Percentiles rank a stretch among this genome's conserved stretches.
Evolutionary conservation across 768 basidiomycete species (phyloP).

Genomic region (Auricularia sp.): DNA sequence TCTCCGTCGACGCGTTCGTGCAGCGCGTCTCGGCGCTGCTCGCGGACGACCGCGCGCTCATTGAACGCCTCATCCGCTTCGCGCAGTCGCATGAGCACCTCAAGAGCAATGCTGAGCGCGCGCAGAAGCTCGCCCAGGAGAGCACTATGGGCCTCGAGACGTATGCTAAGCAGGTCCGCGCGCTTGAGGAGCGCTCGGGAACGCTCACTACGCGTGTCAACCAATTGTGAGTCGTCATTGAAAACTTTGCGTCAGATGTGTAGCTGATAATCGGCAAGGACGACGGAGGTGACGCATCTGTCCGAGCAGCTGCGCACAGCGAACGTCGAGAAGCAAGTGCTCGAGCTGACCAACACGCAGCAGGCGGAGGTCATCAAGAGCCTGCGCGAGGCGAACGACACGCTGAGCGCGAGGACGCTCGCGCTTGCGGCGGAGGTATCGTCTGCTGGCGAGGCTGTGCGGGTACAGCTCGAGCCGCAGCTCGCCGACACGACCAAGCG

Average conservation of each 20-base stretch:
- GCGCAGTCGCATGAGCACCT: constrained; percentile 84
- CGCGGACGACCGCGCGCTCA: constrained; percentile 71
- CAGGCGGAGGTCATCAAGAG: constrained; percentile 66
- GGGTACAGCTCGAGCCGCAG: constrained; percentile 54
- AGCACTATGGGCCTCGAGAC: constrained; percentile 71
- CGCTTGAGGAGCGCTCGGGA: constrained; percentile 66
- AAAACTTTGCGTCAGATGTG: background rate
- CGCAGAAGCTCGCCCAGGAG: constrained; percentile 83
- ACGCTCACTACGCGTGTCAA: constrained; percentile 29
- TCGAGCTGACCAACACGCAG: constrained; percentile 59
- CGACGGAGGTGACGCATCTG: constrained; percentile 54
- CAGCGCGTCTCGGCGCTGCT: constrained; percentile 71
- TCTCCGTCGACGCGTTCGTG: constrained; percentile 69
- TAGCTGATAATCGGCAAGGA: constrained; percentile 28
- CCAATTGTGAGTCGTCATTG: constrained; percentile 35
- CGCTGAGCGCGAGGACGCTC: constrained; percentile 61
- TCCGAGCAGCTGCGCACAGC: constrained; percentile 53
- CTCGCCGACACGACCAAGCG: constrained; percentile 50
- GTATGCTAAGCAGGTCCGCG: constrained; percentile 80
- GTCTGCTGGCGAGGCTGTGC: constrained; percentile 43
- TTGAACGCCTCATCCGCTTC: constrained; percentile 73
- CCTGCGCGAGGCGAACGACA: constrained; percentile 69
- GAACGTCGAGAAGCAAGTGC: constrained; percentile 49
- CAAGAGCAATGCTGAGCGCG: constrained; percentile 86
- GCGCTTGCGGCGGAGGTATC: constrained; percentile 62